A percentile compares a stretch with the other conserved stretches of the same genome.
Conservation (phyloP, 768 basidiomycete genomes). For the Leccinum boreale region DNA sequence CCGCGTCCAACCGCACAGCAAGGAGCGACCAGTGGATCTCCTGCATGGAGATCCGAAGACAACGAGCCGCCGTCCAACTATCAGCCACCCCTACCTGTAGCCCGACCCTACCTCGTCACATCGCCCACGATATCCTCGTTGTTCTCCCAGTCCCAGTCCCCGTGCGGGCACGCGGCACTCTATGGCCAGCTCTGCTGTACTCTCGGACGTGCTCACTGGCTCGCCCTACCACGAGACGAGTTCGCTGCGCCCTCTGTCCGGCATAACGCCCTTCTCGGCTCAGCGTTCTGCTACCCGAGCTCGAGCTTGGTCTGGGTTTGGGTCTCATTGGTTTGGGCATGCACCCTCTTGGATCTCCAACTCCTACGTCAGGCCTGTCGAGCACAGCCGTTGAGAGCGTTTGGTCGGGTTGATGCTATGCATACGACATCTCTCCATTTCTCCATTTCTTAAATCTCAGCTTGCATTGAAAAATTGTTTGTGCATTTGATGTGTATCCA, state of each 20-base stretch:
- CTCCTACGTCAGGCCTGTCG: conserved; percentile 25
- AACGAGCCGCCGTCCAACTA: conserved; percentile 39
- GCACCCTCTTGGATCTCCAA: conserved; percentile 18
- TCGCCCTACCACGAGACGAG: conserved; percentile 25
- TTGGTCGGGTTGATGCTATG: no score
- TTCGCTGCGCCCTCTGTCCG: conserved; percentile 24
- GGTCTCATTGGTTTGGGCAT: no score
- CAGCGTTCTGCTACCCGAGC: conserved; percentile 46
- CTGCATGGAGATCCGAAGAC: conserved; percentile 55
- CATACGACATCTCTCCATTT: no score
- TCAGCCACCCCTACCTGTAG: conserved; percentile 64
- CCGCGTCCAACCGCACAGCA: conserved; percentile 33
- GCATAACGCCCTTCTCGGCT: conserved; percentile 30
- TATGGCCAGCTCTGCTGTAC: conserved; percentile 17
- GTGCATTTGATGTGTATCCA: background rate
- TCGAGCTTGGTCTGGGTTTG: conserved; percentile 25
- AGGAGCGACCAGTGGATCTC: conserved; percentile 66
- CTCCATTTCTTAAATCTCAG: no score
- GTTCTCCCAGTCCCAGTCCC: conserved; percentile 33
- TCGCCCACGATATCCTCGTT: conserved; percentile 50
- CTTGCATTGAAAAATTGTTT: background rate
- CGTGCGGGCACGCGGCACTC: conserved; percentile 21
- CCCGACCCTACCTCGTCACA: conserved; percentile 72
- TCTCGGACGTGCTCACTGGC: conserved; percentile 14
- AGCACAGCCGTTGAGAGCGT: background rate